Evolutionary conservation across 805 yeast species (phyloP).

Genomic region (Metschnikowia dekortorum): DNA sequence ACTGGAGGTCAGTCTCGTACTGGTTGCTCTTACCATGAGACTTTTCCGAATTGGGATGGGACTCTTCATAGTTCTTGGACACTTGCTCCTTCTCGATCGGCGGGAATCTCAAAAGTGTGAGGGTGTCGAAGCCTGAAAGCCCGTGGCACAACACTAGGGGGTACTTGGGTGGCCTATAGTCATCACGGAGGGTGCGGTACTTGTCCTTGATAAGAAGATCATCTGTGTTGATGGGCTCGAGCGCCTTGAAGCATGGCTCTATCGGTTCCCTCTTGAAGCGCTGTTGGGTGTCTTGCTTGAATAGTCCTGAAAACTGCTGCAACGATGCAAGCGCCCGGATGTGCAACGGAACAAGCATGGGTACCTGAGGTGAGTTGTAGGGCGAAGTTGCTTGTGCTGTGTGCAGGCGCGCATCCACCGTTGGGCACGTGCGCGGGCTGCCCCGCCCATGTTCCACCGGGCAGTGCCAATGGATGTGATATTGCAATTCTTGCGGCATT

Average conservation of each 20-base stretch:
- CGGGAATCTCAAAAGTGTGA: slow-evolving; percentile 18
- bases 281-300: not conserved
- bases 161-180: slow-evolving; percentile 55
- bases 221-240: slow-evolving; percentile 8
- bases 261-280: not conserved
- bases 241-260: not conserved
- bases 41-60: slow-evolving; percentile 6
- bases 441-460: no score
- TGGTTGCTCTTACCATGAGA: slow-evolving; percentile 7
- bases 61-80: slow-evolving; percentile 7
- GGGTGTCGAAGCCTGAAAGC: slow-evolving; percentile 70
- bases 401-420: not conserved
- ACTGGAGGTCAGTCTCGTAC: slow-evolving; percentile 12
- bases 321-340: slow-evolving; percentile 8
- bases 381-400: not conserved
- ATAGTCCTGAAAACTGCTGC: slow-evolving; percentile 1
- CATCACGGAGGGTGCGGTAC: slow-evolving; percentile 26
- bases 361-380: not conserved
- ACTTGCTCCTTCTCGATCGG: slow-evolving; percentile 7
- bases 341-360: slow-evolving; percentile 4
- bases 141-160: slow-evolving; percentile 89
- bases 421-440: not conserved
- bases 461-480: no score
- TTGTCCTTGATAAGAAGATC: slow-evolving; percentile 26
- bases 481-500: no score